Evolutionary conservation across 306 rosid genomes (phyloP).

Genomic region (Acacia acuminata): DNA sequence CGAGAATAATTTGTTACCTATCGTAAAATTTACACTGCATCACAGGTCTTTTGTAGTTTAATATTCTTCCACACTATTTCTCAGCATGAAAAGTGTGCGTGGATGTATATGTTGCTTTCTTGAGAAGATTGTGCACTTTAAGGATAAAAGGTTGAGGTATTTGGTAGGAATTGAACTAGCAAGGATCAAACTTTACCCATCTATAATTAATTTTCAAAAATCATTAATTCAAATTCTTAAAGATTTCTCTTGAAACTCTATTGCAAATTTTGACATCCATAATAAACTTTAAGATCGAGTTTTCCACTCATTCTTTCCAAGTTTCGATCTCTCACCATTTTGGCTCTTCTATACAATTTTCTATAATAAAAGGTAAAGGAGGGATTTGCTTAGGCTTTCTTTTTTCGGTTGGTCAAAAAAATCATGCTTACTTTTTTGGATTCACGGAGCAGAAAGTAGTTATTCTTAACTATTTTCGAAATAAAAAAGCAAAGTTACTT

Average conservation of each 20-base stretch:
- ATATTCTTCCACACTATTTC: not conserved
- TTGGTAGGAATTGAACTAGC: not conserved
- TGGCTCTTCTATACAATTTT: not conserved
- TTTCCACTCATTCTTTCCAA: not conserved
- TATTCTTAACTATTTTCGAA: not conserved
- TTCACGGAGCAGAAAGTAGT: slow-evolving; percentile 33
- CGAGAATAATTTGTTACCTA: slow-evolving; percentile 22
- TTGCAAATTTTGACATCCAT: not conserved
- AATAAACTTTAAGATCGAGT: not conserved
- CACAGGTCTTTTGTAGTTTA: not conserved
- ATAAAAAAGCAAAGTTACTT: not conserved
- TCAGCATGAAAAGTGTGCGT: slow-evolving; percentile 25
- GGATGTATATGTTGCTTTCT: not conserved
- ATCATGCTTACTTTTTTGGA: not conserved
- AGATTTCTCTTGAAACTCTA: not conserved
- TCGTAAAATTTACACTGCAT: not conserved
- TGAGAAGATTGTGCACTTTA: too few species aligned
- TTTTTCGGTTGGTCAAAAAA: not conserved
- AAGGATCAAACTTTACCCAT: not conserved
- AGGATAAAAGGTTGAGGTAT: not conserved
- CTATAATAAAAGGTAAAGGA: not conserved
- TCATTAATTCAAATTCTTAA: not conserved
- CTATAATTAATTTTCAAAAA: not conserved
- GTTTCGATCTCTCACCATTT: not conserved
- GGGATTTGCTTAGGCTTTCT: slow-evolving; percentile 36